Evolutionary conservation across 176 grass and related monocot species (phyloP).

Genomic region (Bothriochloa decipiens): DNA sequence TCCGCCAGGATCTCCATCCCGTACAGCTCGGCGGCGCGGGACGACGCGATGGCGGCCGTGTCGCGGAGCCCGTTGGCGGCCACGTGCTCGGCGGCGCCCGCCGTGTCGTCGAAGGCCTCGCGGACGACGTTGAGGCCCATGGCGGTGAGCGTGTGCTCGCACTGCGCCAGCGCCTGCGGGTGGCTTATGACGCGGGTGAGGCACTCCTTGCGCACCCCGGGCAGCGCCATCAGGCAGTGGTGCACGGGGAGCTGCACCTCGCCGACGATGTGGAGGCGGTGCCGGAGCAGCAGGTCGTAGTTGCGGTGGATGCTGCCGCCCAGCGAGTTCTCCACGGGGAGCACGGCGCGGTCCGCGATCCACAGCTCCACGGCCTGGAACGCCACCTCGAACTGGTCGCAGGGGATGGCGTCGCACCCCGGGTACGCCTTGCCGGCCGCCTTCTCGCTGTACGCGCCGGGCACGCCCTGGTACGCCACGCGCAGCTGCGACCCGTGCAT

Average conservation of each 20-base stretch:
- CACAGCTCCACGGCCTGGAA: constrained; percentile 94
- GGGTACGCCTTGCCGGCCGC: constrained; percentile 90
- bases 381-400: constrained; percentile 98
- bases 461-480: constrained; percentile 93
- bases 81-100: constrained; percentile 77
- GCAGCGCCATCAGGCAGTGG: constrained; percentile 91
- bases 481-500: constrained; percentile 88
- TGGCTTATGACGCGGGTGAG: constrained; percentile 91
- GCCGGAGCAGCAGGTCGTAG: constrained; percentile 94
- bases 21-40: constrained; percentile 85
- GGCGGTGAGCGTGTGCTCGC: constrained; percentile 85
- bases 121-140: constrained; percentile 93
- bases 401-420: constrained; percentile 80
- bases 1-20: constrained; percentile 78
- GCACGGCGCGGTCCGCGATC: constrained; percentile 92
- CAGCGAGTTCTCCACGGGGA: constrained; percentile 91
- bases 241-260: constrained; percentile 96
- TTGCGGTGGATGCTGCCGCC: constrained; percentile 99
- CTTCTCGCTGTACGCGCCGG: constrained; percentile 93
- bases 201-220: constrained; percentile 81
- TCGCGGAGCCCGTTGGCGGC: constrained; percentile 73
- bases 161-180: constrained; percentile 95
- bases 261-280: constrained; percentile 94
- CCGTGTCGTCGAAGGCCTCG: constrained; percentile 97
- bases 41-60: constrained; percentile 88